Percentiles rank a stretch among this genome's conserved stretches.
Evolutionary conservation across 2,329 filamentous ascomycete genomes (phyloP).

Genomic region (Amphichorda felina): DNA sequence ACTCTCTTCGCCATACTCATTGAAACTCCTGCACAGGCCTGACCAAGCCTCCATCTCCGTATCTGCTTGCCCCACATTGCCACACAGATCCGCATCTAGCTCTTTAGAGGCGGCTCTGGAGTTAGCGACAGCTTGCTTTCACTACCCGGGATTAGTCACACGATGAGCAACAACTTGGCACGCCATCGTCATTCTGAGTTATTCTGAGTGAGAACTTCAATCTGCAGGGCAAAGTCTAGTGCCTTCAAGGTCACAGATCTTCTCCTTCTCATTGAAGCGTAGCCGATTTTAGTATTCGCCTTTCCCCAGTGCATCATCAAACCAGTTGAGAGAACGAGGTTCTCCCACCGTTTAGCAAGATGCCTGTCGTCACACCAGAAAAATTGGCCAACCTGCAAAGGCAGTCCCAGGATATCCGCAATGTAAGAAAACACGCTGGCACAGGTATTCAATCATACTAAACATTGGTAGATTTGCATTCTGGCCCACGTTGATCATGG

Average conservation of each 20-base stretch:
- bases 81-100: no score
- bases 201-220: background rate
- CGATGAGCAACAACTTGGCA: constrained; percentile 1
- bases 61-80: no score
- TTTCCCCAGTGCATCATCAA: background rate
- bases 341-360: constrained; percentile 27
- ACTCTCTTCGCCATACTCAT: no score
- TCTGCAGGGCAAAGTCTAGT: no score
- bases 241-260: no score
- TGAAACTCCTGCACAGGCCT: no score
- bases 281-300: background rate
- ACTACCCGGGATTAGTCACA: constrained; percentile 5
- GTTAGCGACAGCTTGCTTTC: no score
- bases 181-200: constrained; percentile 4
- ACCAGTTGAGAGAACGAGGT: background rate
- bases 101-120: no score
- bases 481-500: constrained; percentile 96
- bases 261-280: no score
- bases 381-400: constrained; percentile 85
- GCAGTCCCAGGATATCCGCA: constrained; percentile 80
- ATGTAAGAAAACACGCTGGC: constrained; percentile 44
- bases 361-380: constrained; percentile 87
- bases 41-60: no score
- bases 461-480: constrained; percentile 66
- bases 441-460: background rate